These are phyloP conservation scores for Nidularia pulvinata DNA, from an alignment of 768 basidiomycete genomes.

Conservation along the genomic window DNA sequence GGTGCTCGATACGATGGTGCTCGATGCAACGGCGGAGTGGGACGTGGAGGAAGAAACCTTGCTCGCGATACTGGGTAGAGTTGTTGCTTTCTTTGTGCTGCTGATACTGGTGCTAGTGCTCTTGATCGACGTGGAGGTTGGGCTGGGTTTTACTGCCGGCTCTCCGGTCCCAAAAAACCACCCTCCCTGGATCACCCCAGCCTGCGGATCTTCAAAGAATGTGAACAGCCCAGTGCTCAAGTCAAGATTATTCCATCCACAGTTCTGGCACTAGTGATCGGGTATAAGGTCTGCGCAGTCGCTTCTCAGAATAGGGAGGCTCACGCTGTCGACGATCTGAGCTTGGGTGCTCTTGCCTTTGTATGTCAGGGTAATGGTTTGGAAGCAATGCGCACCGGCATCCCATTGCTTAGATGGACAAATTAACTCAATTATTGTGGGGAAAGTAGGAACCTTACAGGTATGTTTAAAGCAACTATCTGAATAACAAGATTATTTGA, in stretches of 20 bases:
- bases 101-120: slow-evolving; percentile 2
- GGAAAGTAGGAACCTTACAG: slow-evolving; percentile 19
- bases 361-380: slow-evolving; percentile 39
- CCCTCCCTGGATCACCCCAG: slow-evolving; percentile 32
- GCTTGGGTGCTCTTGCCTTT: slow-evolving; percentile 35
- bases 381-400: slow-evolving; percentile 38
- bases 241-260: slow-evolving; percentile 47
- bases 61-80: not conserved
- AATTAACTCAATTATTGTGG: not conserved
- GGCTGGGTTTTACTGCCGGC: not conserved
- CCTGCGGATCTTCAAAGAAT: slow-evolving; percentile 26
- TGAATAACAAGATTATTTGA: slow-evolving; percentile 13
- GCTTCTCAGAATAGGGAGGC: no score
- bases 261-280: no score
- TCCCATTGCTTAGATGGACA: slow-evolving; percentile 30
- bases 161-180: slow-evolving; percentile 33
- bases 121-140: slow-evolving; percentile 1
- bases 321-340: slow-evolving; percentile 41
- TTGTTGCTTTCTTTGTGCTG: not conserved
- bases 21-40: not conserved
- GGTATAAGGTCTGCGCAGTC: no score
- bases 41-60: not conserved
- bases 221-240: slow-evolving; percentile 43
- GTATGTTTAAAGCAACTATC: slow-evolving; percentile 43
- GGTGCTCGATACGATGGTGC: not conserved